Conservation (phyloP, 805 yeast species). For the Metschnikowia koreensis region DNA sequence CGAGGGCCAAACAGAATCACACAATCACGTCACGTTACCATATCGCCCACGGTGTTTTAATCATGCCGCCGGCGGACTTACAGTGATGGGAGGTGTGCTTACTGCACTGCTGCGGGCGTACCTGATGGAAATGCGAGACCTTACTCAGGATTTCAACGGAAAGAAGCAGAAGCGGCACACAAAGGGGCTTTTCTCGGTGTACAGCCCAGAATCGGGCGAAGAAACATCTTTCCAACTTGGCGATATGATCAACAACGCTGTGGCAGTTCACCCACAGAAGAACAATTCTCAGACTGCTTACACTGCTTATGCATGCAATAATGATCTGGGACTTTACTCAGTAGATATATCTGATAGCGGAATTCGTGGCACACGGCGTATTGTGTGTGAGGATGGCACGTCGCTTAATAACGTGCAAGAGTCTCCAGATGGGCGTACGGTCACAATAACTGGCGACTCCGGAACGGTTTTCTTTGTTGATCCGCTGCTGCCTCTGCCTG, state of each 20-base stretch:
- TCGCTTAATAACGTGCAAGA: conserved; percentile 71
- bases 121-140: conserved; percentile 24
- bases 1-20: conserved; percentile 8
- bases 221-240: conserved; percentile 62
- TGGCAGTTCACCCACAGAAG: conserved; percentile 43
- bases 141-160: conserved; percentile 14
- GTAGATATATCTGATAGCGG: conserved; percentile 55
- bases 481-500: conserved; percentile 32
- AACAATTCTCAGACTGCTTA: conserved; percentile 37
- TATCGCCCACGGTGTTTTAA: conserved; percentile 72
- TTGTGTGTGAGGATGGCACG: conserved; percentile 51
- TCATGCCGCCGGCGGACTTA: conserved; percentile 47
- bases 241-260: conserved; percentile 80
- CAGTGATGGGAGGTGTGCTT: conserved; percentile 48
- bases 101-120: conserved; percentile 37
- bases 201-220: conserved; percentile 48
- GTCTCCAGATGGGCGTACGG: conserved; percentile 46
- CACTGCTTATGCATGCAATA: conserved; percentile 73
- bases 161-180: conserved; percentile 28
- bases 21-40: conserved; percentile 35
- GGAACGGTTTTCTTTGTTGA: conserved; percentile 59
- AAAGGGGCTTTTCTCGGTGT: conserved; percentile 65
- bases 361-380: conserved; percentile 37
- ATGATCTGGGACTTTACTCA: conserved; percentile 70
- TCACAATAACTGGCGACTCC: conserved; percentile 73